These are phyloP conservation scores for Ceratocystiopsis brevicomis DNA, from an alignment of 2,329 filamentous ascomycete species.

Conservation along the genomic window DNA sequence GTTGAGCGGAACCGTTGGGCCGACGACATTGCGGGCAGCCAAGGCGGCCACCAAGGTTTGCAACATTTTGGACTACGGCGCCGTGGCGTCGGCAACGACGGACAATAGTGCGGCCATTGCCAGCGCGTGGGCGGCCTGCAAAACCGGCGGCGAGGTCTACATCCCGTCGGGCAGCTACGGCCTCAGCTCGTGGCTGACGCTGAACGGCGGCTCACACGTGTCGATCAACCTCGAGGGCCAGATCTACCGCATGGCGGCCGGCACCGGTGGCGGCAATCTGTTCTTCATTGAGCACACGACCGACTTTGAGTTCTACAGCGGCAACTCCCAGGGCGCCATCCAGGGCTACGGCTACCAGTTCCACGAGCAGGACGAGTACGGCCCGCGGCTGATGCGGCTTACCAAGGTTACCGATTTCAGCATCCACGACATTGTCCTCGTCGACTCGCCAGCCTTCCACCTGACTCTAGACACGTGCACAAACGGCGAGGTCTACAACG, in stretches of 20 bases:
- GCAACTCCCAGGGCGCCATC: slow-evolving; percentile 24
- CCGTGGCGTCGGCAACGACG: slow-evolving; percentile 25
- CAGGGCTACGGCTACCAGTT: slow-evolving; percentile 30
- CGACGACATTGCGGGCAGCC: slow-evolving; percentile 11
- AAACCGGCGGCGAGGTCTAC: neutral
- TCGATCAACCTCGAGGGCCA: slow-evolving; percentile 4
- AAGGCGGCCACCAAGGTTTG: slow-evolving; percentile 19
- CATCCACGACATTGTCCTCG: slow-evolving; percentile 28
- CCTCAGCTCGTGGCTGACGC: too few species aligned
- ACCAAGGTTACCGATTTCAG: slow-evolving; percentile 25
- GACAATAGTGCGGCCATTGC: slow-evolving; percentile 14
- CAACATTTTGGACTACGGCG: slow-evolving; percentile 31
- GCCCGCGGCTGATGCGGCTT: slow-evolving; percentile 26
- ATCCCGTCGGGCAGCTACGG: too few species aligned
- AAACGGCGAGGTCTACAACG: slow-evolving; percentile 34
- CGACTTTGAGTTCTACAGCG: slow-evolving; percentile 30
- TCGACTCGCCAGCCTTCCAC: slow-evolving; percentile 19
- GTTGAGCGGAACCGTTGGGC: slow-evolving; percentile 13
- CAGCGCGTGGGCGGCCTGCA: neutral
- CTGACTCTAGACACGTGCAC: slow-evolving; percentile 16
- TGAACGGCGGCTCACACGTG: too few species aligned
- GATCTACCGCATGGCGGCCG: slow-evolving; percentile 7
- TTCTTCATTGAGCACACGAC: slow-evolving; percentile 10
- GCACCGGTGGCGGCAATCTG: slow-evolving; percentile 10
- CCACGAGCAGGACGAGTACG: slow-evolving; percentile 18